Evolutionary conservation across 2,329 filamentous ascomycete species (phyloP), one percentile per base, ranked within the genome.

Genomic region (Botrytis fragariae): DNA sequence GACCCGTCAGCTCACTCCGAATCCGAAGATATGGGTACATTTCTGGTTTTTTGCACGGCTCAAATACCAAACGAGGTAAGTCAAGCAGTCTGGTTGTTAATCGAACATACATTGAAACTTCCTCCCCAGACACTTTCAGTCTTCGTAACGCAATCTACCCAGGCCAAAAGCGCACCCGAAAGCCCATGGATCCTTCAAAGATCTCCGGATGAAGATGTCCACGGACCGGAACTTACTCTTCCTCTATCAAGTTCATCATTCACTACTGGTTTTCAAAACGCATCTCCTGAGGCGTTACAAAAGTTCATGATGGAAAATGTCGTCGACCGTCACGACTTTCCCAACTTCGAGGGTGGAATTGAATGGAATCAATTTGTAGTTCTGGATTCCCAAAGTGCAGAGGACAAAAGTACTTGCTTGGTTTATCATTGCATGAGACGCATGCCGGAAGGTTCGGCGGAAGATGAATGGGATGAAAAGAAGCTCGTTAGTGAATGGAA

Each of bases 401-500:
- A 64, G 51, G 60, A 57, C n/a, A 32, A 64, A 25, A 44, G 32
- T 25, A 54, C 60, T 29, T 64, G 44, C 63, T 51, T 64, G n/a
- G n/a, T 64, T 3, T 71, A 64, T 25, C 60, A 64, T 35, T 37
- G 69, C 60, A 3, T 1, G 22, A 42, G 18, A 16, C 1, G 9
- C 16, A 64, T 71, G 44, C 44, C 60, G 9, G 59, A 71, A 18
- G 69, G n/a, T 22, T 54, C 25, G 29, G 29, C 20, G 8, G 57
- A 61, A 32, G 37, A 64, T 25, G 32, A 64, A 32, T 64, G 60
- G 18, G 45, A 44, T n/a, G 25, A 57, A 25, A 45, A 71, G 22
- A 57, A 62, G 44, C 8, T 71, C 18, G 32, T 32, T 18, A n/a
- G 39, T 51, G 69, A 71, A 45, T 71, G 45, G 45, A 64, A 71